Evolutionary conservation across 768 basidiomycete genomes (phyloP), one percentile per base, ranked within the genome.

Genomic region (Lyophyllum decastes): DNA sequence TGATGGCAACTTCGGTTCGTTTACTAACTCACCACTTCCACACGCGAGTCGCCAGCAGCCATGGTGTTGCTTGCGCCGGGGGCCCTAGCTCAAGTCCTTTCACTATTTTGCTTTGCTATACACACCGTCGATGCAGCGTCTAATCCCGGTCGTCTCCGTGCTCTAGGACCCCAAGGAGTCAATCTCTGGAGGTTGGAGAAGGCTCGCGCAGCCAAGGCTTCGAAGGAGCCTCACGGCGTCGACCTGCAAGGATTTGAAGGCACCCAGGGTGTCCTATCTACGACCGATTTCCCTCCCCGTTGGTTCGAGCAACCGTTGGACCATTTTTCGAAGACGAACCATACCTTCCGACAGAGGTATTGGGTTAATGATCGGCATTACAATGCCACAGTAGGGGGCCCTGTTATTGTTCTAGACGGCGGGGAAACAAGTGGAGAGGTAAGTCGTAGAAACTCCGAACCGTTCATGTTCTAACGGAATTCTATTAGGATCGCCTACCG

Each of bases 321-420:
- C 67, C 95, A 98, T 68, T 89, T 90, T 63, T 75, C 80, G 61
- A 76, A 76, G 34, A 68, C 76, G 10, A 73, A 76, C 43, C 81
- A 83, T 43, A 91, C 86, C 0, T 98, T 92, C 73, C 73, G 80
- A 51, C 95, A 98, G 68, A 82, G 96, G 19, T 99, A 94, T 72
- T 99, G 96, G 96, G 79, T 95, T 35, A 95, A 88, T 67, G 83
- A 84, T 19, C 82, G 90, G 33, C 86, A 92, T 70, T 98, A 95
- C 71, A 77, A 82, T 54, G 78, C 86, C 0, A 80, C 86, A 6
- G 72, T 79, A 2, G 85, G 87, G 44, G 90, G 87, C 2, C 96
- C 95, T 0, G 92, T 98, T 21, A 88, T 94, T 63, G 84, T 98
- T 2, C 74, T 98, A 21, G 96, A 98, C 70, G 94, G 93, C 0